Evolutionary conservation across 495 filamentous ascomycete species (phyloP), one percentile per base, ranked within the genome.

Genomic region (Neurospora tetrasperma): DNA sequence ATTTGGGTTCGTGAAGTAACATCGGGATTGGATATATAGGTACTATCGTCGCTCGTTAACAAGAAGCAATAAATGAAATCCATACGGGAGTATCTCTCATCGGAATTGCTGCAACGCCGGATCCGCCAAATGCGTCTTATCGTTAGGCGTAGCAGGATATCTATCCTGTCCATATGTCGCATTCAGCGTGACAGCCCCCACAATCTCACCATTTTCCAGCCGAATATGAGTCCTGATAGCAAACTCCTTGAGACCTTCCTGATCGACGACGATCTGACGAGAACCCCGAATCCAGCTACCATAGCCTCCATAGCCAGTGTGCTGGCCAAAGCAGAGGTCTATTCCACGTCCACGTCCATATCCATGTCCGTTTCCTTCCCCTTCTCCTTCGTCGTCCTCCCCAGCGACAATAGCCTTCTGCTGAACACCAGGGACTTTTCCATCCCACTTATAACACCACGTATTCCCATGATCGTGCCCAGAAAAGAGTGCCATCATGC

Each of bases 391-490:
- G 6, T 6, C 23, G 27, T 31, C 48, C 2, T 59, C 11, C 48
- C 20, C 48, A 59, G 48, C 27, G 27, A 31, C 6, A 23, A 27
- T 23, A 59, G 23, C 48, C 79, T 78, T 69, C 82, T 81, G 68
- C 69, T 73, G 42, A 80, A 76, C 77, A 82, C 77, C 78, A 3
- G 79, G 75, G 12, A 81, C 69, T 54, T 54, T 31, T 8, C 72
- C 70, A 42, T 85, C 80, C 85, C 85, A 88, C 54, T 80, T 82
- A 41, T 79, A 80, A 74, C 85, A 93, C 90, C 90, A 93, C 40
- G 87, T 87, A 76, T 92, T 84, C 0, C 88, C 88, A 79, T 94
- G 91, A 74, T 93, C 91, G 73, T 93, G 91, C 1, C 91, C 91
- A 11, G 85, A 88, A 75, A 91, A 91, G 0, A 91, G 78, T 2